phyloP scores from a whole-genome alignment of 352 stramenopile genomes.

The Blastocystis sp. region DNA sequence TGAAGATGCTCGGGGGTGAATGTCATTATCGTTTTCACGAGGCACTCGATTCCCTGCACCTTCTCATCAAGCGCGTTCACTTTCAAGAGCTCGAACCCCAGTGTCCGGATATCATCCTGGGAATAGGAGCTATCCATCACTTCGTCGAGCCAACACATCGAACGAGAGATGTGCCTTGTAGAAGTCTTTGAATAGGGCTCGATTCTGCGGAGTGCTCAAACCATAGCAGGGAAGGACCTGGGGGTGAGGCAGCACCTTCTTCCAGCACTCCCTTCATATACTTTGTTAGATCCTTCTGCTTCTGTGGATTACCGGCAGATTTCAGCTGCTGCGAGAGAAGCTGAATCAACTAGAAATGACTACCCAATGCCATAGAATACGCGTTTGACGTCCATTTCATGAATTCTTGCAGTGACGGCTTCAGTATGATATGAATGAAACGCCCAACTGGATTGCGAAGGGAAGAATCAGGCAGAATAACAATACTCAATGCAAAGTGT shows the following conservation, averaged over 20 bases:
- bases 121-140: conserved; percentile 8
- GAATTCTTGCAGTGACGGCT: no score
- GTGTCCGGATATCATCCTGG: neutral
- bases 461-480: neutral
- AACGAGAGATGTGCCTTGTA: conserved; percentile 42
- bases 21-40: conserved; percentile 4
- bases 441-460: neutral
- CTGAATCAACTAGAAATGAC: conserved; percentile 13
- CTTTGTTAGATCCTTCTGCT: neutral
- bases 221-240: conserved; percentile 54
- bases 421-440: neutral
- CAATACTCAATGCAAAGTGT: conserved; percentile 25
- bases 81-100: conserved; percentile 29
- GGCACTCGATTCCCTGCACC: conserved; percentile 40
- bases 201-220: conserved; percentile 4
- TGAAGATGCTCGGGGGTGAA: conserved; percentile 3
- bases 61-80: conserved; percentile 26
- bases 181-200: conserved; percentile 29
- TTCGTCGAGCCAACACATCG: neutral
- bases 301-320: neutral
- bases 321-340: conserved; percentile 2
- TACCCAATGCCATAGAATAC: neutral
- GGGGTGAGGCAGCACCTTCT: neutral
- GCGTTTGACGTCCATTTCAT: neutral
- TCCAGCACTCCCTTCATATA: conserved; percentile 22